Conservation (phyloP, 2,329 filamentous ascomycete species). For the Exophiala aquamarina region DNA sequence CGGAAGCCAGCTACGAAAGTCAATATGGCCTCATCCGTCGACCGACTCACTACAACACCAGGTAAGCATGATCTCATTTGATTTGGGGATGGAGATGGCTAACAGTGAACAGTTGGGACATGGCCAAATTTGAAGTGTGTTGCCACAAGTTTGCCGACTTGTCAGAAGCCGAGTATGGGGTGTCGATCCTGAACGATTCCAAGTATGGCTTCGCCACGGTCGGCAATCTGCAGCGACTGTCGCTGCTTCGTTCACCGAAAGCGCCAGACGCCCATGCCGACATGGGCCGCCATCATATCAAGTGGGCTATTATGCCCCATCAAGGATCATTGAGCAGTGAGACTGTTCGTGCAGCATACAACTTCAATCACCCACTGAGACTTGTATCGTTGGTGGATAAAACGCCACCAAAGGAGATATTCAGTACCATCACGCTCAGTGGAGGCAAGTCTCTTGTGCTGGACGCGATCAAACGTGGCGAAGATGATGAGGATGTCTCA, state of each 20-base stretch:
- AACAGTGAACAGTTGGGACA: constrained; percentile 69
- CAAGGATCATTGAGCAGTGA: constrained; percentile 66
- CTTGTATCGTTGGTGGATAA: constrained; percentile 31
- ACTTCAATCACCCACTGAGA: constrained; percentile 80
- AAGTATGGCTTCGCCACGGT: constrained; percentile 94
- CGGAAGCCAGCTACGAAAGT: constrained; percentile 91
- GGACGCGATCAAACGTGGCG: constrained; percentile 90
- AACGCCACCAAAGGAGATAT: constrained; percentile 20
- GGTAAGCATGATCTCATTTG: constrained; percentile 42
- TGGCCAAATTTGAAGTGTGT: constrained; percentile 97
- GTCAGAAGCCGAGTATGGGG: constrained; percentile 82
- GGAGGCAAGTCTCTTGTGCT: constrained; percentile 71
- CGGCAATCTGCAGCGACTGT: constrained; percentile 86
- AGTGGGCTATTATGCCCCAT: constrained; percentile 89
- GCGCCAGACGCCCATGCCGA: constrained; percentile 91
- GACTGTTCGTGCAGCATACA: constrained; percentile 80
- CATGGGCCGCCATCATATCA: constrained; percentile 85
- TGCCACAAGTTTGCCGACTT: constrained; percentile 93
- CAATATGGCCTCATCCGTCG: constrained; percentile 86
- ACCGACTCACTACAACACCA: constrained; percentile 97
- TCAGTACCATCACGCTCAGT: constrained; percentile 64
- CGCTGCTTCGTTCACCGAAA: constrained; percentile 82
- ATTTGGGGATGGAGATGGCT: constrained; percentile 21
- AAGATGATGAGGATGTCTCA: constrained; percentile 72
- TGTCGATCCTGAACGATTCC: constrained; percentile 90